phyloP scores from a whole-genome alignment of 2,329 filamentous ascomycete species.

The Huntiella bhutanensis region DNA sequence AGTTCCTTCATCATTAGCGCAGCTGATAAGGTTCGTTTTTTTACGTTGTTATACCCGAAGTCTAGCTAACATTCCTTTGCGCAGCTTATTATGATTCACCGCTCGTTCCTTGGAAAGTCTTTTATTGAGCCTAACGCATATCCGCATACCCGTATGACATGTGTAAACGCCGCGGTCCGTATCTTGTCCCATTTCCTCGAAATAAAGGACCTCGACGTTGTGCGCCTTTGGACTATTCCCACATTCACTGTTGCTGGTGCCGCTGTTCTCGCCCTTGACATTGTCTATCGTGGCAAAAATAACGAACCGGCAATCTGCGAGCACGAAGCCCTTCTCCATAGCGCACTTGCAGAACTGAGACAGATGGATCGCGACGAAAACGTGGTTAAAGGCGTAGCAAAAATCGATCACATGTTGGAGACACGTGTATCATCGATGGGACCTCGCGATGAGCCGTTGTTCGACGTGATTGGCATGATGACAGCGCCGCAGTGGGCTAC shows the following conservation, averaged over 20 bases:
- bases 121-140: slow-evolving; percentile 9
- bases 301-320: slow-evolving; percentile 1
- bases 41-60: neutral
- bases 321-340: slow-evolving; percentile 6
- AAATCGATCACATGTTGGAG: slow-evolving; percentile 1
- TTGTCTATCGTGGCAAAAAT: slow-evolving; percentile 7
- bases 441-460: neutral
- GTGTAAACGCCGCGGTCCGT: slow-evolving; percentile 7
- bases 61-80: neutral
- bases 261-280: slow-evolving; percentile 10
- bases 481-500: neutral
- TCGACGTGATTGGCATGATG: slow-evolving; percentile 1
- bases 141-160: slow-evolving; percentile 7
- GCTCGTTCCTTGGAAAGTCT: slow-evolving; percentile 11
- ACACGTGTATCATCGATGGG: neutral
- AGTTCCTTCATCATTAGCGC: slow-evolving; percentile 10
- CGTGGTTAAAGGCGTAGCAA: neutral
- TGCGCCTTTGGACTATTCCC: slow-evolving; percentile 11
- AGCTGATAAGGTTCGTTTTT: slow-evolving; percentile 8
- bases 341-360: slow-evolving; percentile 1
- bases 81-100: slow-evolving; percentile 11
- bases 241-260: slow-evolving; percentile 10
- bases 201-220: slow-evolving; percentile 8
- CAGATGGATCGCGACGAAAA: slow-evolving; percentile 2
- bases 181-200: slow-evolving; percentile 9